phyloP scores from a whole-genome alignment of 805 yeast genomes.

The Candida germanica region DNA sequence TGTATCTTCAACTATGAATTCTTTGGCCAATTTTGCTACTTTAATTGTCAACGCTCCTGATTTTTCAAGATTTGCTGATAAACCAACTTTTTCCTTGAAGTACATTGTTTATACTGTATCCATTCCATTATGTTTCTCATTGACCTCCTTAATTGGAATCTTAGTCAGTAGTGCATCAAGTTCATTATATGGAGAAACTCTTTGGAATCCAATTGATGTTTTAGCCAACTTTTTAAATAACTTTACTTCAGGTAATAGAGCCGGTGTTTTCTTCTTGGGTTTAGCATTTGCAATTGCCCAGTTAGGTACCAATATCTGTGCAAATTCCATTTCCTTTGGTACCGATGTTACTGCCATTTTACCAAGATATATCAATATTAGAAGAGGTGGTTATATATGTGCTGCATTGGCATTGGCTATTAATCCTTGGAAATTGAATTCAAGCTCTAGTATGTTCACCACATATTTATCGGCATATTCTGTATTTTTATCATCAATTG shows the following conservation, averaged over 20 bases:
- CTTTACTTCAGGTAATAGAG: slow-evolving; percentile 38
- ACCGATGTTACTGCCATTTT: slow-evolving; percentile 40
- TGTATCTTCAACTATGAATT: slow-evolving; percentile 71
- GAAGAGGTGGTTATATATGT: slow-evolving; percentile 42
- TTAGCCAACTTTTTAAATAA: slow-evolving; percentile 55
- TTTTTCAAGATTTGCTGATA: slow-evolving; percentile 75
- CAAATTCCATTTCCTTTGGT: slow-evolving; percentile 41
- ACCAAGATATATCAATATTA: slow-evolving; percentile 38
- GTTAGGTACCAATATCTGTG: slow-evolving; percentile 41
- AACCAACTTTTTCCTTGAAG: slow-evolving; percentile 36
- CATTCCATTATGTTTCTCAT: slow-evolving; percentile 73
- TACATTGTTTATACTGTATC: slow-evolving; percentile 50
- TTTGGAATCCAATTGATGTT: slow-evolving; percentile 85
- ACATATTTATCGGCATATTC: slow-evolving; percentile 43
- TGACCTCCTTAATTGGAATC: slow-evolving; percentile 83
- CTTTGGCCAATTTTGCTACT: slow-evolving; percentile 86
- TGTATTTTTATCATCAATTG: slow-evolving; percentile 42
- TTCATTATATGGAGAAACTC: slow-evolving; percentile 60
- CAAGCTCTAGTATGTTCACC: slow-evolving; percentile 38
- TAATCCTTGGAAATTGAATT: slow-evolving; percentile 43
- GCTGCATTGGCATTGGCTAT: slow-evolving; percentile 37
- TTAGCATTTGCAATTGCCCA: slow-evolving; percentile 41
- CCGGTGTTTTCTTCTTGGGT: slow-evolving; percentile 41
- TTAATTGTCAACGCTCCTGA: slow-evolving; percentile 86
- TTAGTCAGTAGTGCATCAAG: slow-evolving; percentile 78